These are phyloP conservation scores for Xylariomycetidae sp. DNA, from an alignment of 2,329 filamentous ascomycete species.

Conservation along the genomic window DNA sequence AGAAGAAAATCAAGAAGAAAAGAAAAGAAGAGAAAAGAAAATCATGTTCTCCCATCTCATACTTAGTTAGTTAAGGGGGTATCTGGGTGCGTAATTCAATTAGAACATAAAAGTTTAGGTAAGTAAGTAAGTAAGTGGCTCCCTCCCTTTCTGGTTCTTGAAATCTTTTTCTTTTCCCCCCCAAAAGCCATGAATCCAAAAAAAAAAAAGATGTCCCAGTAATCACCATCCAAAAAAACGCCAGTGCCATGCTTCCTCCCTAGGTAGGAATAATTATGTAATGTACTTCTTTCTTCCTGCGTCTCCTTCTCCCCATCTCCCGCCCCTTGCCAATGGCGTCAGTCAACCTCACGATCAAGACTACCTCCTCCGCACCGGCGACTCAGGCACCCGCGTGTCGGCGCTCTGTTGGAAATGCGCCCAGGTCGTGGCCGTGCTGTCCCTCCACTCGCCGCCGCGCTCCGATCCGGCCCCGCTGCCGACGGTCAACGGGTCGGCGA, in stretches of 20 bases:
- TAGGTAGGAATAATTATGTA: no score
- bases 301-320: not conserved
- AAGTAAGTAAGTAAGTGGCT: no score
- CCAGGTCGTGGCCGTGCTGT: conserved; percentile 21
- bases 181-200: not conserved
- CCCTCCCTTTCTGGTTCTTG: no score
- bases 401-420: conserved; percentile 20
- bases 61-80: no score
- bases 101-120: no score
- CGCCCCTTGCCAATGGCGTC: not conserved
- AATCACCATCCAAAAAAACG: not conserved
- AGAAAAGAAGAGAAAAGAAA: no score
- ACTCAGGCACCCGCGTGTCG: conserved; percentile 8
- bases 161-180: not conserved
- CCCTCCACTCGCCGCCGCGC: no score
- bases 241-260: not conserved
- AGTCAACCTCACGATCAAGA: not conserved
- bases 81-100: no score
- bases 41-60: no score
- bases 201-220: not conserved
- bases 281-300: no score
- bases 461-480: no score
- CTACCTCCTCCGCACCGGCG: conserved; percentile 9
- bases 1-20: no score
- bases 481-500: conserved; percentile 21